phyloP scores from a whole-genome alignment of 805 yeast species.

The Ogataea pini region DNA sequence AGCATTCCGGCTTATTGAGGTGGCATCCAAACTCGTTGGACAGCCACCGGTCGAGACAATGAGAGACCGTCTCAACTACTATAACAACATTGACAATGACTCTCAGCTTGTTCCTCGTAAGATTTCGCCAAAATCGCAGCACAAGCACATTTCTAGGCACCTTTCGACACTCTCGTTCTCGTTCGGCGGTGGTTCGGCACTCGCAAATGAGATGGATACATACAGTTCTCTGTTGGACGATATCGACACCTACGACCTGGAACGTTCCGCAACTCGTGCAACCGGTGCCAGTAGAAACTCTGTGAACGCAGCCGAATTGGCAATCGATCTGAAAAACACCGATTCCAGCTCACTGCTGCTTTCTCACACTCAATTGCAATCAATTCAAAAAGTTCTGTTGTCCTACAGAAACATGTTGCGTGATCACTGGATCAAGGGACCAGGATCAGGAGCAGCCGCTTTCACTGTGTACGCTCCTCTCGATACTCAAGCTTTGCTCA shows the following conservation, averaged over 20 bases:
- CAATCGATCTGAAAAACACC: constrained; percentile 32
- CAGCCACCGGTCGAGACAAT: constrained; percentile 50
- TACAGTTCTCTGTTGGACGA: constrained; percentile 37
- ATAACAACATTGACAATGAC: constrained; percentile 36
- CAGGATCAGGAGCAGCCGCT: not conserved
- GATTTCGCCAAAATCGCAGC: constrained; percentile 40
- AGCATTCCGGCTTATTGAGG: constrained; percentile 58
- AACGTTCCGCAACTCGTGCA: constrained; percentile 22
- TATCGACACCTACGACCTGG: constrained; percentile 34
- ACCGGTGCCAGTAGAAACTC: constrained; percentile 23
- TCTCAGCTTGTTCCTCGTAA: constrained; percentile 57
- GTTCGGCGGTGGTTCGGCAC: constrained; percentile 13
- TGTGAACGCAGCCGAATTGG: constrained; percentile 28
- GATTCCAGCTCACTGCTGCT: constrained; percentile 29
- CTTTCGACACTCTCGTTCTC: constrained; percentile 27
- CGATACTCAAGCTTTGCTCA: constrained; percentile 38
- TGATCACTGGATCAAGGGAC: constrained; percentile 42
- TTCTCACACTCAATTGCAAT: constrained; percentile 39
- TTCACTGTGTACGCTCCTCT: constrained; percentile 29
- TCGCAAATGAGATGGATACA: constrained; percentile 32
- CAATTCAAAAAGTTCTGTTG: constrained; percentile 51
- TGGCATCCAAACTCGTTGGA: constrained; percentile 60
- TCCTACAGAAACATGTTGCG: constrained; percentile 56
- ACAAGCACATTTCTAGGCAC: constrained; percentile 31
- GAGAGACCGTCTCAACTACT: constrained; percentile 34